Evolutionary conservation across 257 asterid genomes (phyloP).

Genomic region (Capsicum rhomboideum): DNA sequence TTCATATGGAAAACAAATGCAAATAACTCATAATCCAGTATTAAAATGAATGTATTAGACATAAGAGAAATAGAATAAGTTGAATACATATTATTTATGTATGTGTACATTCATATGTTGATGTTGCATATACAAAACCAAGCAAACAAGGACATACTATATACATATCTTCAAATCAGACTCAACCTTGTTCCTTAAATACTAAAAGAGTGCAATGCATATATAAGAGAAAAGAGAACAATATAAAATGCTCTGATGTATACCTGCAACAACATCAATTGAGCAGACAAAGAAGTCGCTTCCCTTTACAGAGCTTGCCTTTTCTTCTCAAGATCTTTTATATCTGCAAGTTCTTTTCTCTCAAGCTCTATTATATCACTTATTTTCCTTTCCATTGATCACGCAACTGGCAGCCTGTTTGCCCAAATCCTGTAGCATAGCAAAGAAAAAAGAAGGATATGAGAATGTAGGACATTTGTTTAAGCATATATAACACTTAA

Average conservation of each 20-base stretch:
- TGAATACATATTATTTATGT: not conserved
- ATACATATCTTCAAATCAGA: not conserved
- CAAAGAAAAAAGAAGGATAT: not conserved
- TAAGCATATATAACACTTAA: not conserved
- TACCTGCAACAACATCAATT: constrained; percentile 80
- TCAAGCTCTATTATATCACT: constrained; percentile 79
- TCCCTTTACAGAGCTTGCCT: constrained; percentile 86
- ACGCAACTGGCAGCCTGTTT: constrained; percentile 87
- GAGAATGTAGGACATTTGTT: not conserved
- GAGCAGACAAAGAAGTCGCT: constrained; percentile 88
- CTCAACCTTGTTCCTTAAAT: no score
- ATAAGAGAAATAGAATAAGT: not conserved
- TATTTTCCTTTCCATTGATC: constrained; percentile 94
- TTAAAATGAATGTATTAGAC: not conserved
- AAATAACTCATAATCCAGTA: not conserved
- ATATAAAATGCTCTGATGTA: not conserved
- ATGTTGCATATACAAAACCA: not conserved
- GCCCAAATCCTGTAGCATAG: constrained; percentile 71
- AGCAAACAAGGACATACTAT: not conserved
- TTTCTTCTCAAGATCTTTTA: constrained; percentile 44
- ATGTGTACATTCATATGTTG: not conserved
- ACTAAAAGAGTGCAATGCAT: not conserved
- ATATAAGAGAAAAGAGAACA: not conserved
- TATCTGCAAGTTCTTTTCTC: no score
- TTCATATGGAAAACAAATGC: not conserved